Conservation (phyloP, 1,284 basidiomycete genomes). For the Malassezia sympodialis region DNA sequence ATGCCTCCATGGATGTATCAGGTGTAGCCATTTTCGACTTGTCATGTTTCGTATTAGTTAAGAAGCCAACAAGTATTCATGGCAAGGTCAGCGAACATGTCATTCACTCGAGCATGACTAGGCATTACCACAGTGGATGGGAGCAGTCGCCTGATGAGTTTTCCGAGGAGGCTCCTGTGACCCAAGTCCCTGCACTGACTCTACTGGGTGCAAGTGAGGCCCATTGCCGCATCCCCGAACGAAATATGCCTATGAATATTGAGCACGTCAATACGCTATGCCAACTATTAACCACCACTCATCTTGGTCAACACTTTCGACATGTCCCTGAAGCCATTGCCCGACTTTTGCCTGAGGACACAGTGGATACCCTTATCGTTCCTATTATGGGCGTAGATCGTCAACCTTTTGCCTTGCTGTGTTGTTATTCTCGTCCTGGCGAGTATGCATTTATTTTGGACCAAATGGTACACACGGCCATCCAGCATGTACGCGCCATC, state of each 20-base stretch:
- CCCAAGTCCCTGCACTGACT: constrained; percentile 32
- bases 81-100: constrained; percentile 19
- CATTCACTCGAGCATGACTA: neutral
- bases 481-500: constrained; percentile 76
- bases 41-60: constrained; percentile 58
- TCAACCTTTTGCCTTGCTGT: constrained; percentile 77
- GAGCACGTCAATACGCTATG: constrained; percentile 26
- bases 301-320: constrained; percentile 33
- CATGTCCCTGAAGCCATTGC: constrained; percentile 32
- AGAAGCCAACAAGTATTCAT: constrained; percentile 38
- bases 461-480: constrained; percentile 60
- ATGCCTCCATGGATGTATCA: constrained; percentile 78
- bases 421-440: constrained; percentile 40
- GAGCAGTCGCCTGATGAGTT: neutral
- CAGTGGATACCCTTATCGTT: constrained; percentile 48
- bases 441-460: constrained; percentile 67
- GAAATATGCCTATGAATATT: neutral
- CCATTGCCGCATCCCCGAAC: neutral
- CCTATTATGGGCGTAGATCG: constrained; percentile 90
- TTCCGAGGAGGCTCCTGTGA: neutral
- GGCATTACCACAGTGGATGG: neutral
- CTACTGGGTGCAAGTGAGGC: constrained; percentile 36
- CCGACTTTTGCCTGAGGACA: constrained; percentile 32
- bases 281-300: constrained; percentile 29
- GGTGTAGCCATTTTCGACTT: constrained; percentile 84